Percentiles rank a stretch among this genome's conserved stretches.
phyloP scores from a whole-genome alignment of 805 yeast genomes.

The Nakazawaea laoshanensis region DNA sequence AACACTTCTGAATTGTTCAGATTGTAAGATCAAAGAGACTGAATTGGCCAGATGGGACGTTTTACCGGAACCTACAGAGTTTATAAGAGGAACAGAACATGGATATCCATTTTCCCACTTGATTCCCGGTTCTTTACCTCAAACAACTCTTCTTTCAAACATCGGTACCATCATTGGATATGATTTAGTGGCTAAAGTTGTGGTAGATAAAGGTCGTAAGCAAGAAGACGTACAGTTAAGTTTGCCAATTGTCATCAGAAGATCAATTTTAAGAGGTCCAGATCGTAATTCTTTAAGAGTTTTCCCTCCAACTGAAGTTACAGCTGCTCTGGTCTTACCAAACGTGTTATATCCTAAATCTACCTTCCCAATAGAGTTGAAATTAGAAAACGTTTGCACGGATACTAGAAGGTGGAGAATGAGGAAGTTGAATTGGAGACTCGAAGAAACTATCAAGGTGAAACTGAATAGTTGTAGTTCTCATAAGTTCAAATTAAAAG shows the following conservation, averaged over 20 bases:
- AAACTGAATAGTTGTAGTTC: conserved; percentile 47
- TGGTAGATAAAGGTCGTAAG: conserved; percentile 19
- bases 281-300: conserved; percentile 84
- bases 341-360: conserved; percentile 86
- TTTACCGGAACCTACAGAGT: conserved; percentile 45
- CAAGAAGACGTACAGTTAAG: conserved; percentile 30
- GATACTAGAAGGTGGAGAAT: conserved; percentile 78
- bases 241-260: conserved; percentile 62
- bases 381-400: conserved; percentile 61
- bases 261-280: conserved; percentile 74
- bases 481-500: conserved; percentile 44
- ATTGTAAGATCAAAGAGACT: conserved; percentile 46
- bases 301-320: conserved; percentile 91
- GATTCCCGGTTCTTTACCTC: conserved; percentile 82
- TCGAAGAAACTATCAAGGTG: conserved; percentile 74
- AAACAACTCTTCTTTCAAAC: conserved; percentile 59
- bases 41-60: conserved; percentile 88
- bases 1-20: conserved; percentile 42
- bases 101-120: conserved; percentile 89
- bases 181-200: conserved; percentile 52
- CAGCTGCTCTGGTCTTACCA: conserved; percentile 82
- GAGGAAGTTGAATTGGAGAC: conserved; percentile 82
- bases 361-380: conserved; percentile 73
- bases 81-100: conserved; percentile 57
- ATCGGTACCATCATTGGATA: conserved; percentile 53